Evolutionary conservation across 371 early-diverging fungal species (phyloP), one percentile per base, ranked within the genome.

Genomic region (Choanephora cucurbitarum): DNA sequence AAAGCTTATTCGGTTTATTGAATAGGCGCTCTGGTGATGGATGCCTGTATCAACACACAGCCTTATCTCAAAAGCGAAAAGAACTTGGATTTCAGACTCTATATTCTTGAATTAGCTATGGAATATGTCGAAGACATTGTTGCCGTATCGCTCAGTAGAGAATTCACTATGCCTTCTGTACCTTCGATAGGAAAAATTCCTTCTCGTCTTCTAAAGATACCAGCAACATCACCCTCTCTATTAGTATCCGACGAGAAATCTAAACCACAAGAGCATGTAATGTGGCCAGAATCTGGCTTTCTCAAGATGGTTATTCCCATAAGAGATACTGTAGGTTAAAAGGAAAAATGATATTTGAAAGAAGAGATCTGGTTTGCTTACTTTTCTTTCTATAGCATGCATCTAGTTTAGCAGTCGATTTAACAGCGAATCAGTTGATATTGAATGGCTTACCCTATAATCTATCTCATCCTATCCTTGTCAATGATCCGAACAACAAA

Each of bases 11-110:
- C 19, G 22, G 9, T 14, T 51, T 22, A 22, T 22, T 60, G 49
- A n/a, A 33, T 23, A 51, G 56, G 33, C 52, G 19, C 24, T 5
- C 17, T 57, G 11, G 51, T 89, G 18, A 75, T 86, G 45, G 90
- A 90, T 62, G 89, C 88, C 1, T 87, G 88, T 56, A 73, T 91
- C 44, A 70, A 91, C 59, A 77, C 82, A 7, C 72, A 77, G n/a
- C 77, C 86, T 2, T 77, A 72, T 33, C 57, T 72, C 32, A 75
- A 84, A 31, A 55, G 86, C 13, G 72, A 71, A 44, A 70, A 69
- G 33, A 83, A 89, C 47, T 61, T 74, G 19, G 84, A 85, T 46
- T 91, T 72, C 62, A 65, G 84, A 41, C 52, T 82, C 4, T 91
- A 90, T 57, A 68, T 91, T 41, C 66, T 89, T 42, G 84, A 87